Evolutionary conservation across 2,329 filamentous ascomycete genomes (phyloP).

Genomic region (Alternaria alternata): DNA sequence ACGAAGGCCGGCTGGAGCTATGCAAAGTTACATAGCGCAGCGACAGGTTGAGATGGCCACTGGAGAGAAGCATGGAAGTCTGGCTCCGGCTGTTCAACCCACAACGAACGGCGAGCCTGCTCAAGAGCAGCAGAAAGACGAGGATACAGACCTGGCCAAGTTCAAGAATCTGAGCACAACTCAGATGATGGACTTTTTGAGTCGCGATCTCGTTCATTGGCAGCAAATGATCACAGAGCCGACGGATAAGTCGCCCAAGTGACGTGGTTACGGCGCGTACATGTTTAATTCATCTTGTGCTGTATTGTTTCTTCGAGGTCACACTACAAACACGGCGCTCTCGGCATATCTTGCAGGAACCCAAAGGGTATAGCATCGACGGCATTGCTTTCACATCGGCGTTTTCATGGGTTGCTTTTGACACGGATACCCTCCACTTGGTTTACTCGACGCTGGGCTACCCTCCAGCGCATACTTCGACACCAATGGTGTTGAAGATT

Average conservation of each 20-base stretch:
- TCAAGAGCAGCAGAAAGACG: constrained; percentile 52
- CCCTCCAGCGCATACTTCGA: neutral
- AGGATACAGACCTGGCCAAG: constrained; percentile 40
- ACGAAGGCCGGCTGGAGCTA: constrained; percentile 81
- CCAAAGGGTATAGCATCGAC: neutral
- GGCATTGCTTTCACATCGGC: constrained; percentile 20
- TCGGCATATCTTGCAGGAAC: neutral
- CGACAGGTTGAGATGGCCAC: constrained; percentile 84
- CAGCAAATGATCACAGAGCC: constrained; percentile 64
- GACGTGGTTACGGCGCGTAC: neutral
- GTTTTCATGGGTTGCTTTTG: constrained; percentile 24
- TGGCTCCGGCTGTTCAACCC: constrained; percentile 37
- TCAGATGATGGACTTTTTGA: constrained; percentile 91
- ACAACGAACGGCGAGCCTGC: constrained; percentile 34
- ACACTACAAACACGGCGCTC: constrained; percentile 11
- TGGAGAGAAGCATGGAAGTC: constrained; percentile 56
- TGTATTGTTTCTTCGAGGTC: neutral
- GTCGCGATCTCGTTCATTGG: constrained; percentile 82
- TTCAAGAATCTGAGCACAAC: constrained; percentile 80
- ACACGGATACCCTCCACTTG: constrained; percentile 47
- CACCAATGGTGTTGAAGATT: neutral
- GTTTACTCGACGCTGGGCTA: constrained; percentile 8
- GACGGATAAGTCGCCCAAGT: constrained; percentile 36
- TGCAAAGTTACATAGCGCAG: constrained; percentile 88
- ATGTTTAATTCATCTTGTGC: neutral